Conservation (phyloP, 1,284 basidiomycete genomes). For the Phylloboletellus chloephorus region DNA sequence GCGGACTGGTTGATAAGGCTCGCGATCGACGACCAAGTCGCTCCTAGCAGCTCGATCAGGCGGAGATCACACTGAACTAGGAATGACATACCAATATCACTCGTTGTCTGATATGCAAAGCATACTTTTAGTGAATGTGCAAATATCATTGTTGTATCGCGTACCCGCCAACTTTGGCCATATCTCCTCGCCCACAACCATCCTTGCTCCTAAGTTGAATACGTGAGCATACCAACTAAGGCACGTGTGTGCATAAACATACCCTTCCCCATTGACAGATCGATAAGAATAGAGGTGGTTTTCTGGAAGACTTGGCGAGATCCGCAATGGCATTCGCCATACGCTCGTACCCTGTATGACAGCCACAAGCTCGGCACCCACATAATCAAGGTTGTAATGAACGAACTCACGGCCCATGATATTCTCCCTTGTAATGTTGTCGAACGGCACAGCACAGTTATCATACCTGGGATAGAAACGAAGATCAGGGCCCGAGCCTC, state of each 20-base stretch:
- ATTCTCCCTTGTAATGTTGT: slow-evolving; percentile 47
- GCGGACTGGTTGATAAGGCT: slow-evolving; percentile 36
- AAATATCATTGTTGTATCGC: slow-evolving; percentile 16
- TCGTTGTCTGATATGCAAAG: slow-evolving; percentile 40
- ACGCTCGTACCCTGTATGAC: slow-evolving; percentile 40
- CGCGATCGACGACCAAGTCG: slow-evolving; percentile 35
- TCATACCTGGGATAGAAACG: slow-evolving; percentile 41
- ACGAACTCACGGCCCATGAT: slow-evolving; percentile 48
- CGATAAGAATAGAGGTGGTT: slow-evolving; percentile 45
- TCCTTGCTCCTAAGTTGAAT: slow-evolving; percentile 44
- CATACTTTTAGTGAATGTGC: slow-evolving; percentile 1
- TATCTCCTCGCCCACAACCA: slow-evolving; percentile 51
- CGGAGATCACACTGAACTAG: not conserved
- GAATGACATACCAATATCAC: slow-evolving; percentile 41
- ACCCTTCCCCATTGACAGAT: slow-evolving; percentile 58
- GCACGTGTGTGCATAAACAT: slow-evolving; percentile 17
- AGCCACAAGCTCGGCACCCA: not conserved
- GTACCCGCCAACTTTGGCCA: slow-evolving; percentile 56
- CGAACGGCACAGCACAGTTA: slow-evolving; percentile 55
- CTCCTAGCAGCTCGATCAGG: slow-evolving; percentile 18
- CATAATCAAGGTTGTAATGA: not conserved
- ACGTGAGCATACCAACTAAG: not conserved
- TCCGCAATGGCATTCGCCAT: slow-evolving; percentile 51
- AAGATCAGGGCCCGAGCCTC: not conserved
- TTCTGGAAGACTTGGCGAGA: slow-evolving; percentile 39